Conservation (phyloP, 805 yeast species). For the Debaryomyces maramus region DNA sequence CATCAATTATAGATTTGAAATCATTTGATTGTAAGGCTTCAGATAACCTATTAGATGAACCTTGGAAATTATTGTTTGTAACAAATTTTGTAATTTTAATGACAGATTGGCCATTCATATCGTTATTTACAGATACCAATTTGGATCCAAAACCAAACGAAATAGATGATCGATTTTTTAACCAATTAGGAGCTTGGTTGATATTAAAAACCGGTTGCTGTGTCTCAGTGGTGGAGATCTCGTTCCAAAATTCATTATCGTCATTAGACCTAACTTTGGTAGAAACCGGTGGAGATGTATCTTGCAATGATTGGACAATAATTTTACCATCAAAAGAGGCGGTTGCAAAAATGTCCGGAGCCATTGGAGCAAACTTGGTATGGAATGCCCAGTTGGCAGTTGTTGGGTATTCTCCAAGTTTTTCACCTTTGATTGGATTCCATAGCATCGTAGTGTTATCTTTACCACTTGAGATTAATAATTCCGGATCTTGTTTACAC, state of each 20-base stretch:
- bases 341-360: conserved; percentile 87
- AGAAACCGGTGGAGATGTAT: conserved; percentile 62
- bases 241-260: conserved; percentile 86
- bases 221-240: conserved; percentile 64
- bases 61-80: conserved; percentile 34
- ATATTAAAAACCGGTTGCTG: conserved; percentile 71
- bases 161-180: conserved; percentile 69
- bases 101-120: conserved; percentile 39
- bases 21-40: conserved; percentile 59
- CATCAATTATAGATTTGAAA: conserved; percentile 54
- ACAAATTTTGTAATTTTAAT: conserved; percentile 45
- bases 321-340: conserved; percentile 87
- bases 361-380: conserved; percentile 79
- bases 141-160: conserved; percentile 95
- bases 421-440: conserved; percentile 78
- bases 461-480: conserved; percentile 87
- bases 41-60: conserved; percentile 43
- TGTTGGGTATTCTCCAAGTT: conserved; percentile 85
- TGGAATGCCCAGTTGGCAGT: conserved; percentile 93
- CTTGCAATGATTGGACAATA: conserved; percentile 82
- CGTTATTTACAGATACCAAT: conserved; percentile 55
- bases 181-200: conserved; percentile 89
- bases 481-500: conserved; percentile 78
- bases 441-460: conserved; percentile 86
- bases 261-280: conserved; percentile 42